Conservation (phyloP, 345 rosid species). For the Crucihimalaya himalaica region DNA sequence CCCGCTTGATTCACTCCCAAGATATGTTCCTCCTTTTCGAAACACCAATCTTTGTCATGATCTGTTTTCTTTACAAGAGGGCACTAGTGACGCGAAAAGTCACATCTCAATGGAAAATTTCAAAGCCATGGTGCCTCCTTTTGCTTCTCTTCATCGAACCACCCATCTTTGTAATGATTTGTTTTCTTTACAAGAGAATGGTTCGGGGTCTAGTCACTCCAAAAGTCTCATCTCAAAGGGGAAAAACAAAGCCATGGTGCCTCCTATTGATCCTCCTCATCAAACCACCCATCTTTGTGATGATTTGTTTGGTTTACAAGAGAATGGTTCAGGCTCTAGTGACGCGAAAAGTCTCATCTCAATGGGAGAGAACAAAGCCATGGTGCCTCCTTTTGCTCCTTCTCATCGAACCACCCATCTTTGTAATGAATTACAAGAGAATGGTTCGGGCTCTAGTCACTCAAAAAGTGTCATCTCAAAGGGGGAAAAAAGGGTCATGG, state of each 20-base stretch:
- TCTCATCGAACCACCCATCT: not conserved
- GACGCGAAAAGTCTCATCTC: not conserved
- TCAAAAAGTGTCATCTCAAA: not conserved
- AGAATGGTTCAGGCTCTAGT: not conserved
- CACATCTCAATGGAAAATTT: not conserved
- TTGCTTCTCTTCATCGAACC: not conserved
- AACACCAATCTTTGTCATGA: not conserved
- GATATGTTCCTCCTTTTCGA: not conserved
- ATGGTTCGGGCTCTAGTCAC: not conserved
- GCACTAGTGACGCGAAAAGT: not conserved
- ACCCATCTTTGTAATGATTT: not conserved
- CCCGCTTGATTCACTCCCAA: constrained; percentile 1
- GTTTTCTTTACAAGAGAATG: not conserved
- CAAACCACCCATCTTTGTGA: not conserved
- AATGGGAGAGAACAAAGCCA: not conserved
- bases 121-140: not conserved
- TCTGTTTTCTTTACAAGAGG: too few relatives aligned
- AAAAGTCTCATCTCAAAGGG: not conserved
- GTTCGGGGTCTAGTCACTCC: not conserved
- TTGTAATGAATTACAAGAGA: not conserved
- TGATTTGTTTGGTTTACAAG: not conserved
- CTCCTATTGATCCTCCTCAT: too few relatives aligned
- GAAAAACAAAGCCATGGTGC: not conserved
- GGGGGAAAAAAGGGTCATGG: not conserved
- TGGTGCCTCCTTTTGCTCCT: not conserved